These are phyloP conservation scores for Trichophyton verrucosum DNA, from an alignment of 2,329 filamentous ascomycete genomes.

Conservation along the genomic window DNA sequence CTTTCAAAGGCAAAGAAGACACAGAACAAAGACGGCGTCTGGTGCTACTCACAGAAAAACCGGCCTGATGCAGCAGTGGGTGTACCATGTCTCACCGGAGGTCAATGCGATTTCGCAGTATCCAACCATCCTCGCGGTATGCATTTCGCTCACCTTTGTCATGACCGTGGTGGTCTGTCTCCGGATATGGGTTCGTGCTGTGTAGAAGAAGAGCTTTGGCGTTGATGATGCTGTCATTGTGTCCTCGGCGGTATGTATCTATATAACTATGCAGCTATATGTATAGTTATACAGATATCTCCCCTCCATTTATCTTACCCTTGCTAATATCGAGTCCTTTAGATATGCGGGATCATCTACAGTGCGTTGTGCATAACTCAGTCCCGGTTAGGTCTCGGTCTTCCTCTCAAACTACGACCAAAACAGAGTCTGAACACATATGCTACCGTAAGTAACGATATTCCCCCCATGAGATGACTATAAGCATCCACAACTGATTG, in stretches of 20 bases:
- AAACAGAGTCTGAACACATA: slow-evolving; percentile 34
- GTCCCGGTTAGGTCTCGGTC: slow-evolving; percentile 42
- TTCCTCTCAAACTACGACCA: slow-evolving; percentile 36
- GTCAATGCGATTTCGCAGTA: slow-evolving; percentile 39
- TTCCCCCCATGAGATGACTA: neutral
- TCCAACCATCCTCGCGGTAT: slow-evolving; percentile 39
- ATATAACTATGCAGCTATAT: neutral
- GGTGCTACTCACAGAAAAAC: neutral
- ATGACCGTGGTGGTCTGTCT: slow-evolving; percentile 33
- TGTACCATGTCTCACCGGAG: slow-evolving; percentile 38
- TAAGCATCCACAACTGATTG: neutral
- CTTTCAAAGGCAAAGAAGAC: neutral
- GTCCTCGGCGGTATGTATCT: slow-evolving; percentile 21
- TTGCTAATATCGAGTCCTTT: slow-evolving; percentile 18
- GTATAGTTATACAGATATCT: neutral
- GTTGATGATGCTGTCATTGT: slow-evolving; percentile 37
- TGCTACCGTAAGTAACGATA: slow-evolving; percentile 23
- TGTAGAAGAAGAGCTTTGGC: slow-evolving; percentile 32
- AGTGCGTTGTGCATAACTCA: slow-evolving; percentile 40
- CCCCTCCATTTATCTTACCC: neutral
- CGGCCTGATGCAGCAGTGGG: slow-evolving; percentile 39
- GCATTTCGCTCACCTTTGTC: slow-evolving; percentile 33
- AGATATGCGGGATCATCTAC: slow-evolving; percentile 39
- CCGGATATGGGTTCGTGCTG: slow-evolving; percentile 34
- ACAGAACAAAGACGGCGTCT: neutral